Base-by-base conservation (phyloP, 768 basidiomycete species). In the Lepiota venenata region DNA sequence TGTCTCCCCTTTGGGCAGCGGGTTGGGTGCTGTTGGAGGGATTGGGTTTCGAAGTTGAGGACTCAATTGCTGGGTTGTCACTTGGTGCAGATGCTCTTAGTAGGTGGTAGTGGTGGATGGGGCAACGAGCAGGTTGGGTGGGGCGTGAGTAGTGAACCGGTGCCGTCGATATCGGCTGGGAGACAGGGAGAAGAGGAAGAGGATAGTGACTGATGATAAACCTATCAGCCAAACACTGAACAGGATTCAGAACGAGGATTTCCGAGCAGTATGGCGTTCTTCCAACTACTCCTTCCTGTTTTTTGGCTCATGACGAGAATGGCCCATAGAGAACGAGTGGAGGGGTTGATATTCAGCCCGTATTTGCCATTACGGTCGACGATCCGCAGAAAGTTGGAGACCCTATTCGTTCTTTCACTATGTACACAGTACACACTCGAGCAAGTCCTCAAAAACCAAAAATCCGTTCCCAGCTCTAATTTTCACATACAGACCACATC, bases 301-400 rank as follows among this genome's bases (percentile, higher is more conserved):
- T 25, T 25, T 25, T 25, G 25, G 25, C 25, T 25, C 25, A 25
- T 25, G 25, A 25, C 25, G 5, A 25, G 25, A 25, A 2, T 25
- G 25, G 25, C 25, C 5, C 5, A 2, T 25, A 25, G 25, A 25
- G 54, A 20, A 47, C 58, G 39, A 46, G 63, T 4, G 54, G 52
- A 27, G 69, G 69, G 52, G 66, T 69, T 46, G 72, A 83, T 47
- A 78, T 87, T 36, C 82, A 79, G 52, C 88, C 91, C 18, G 74
- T 88, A 21, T 98, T 97, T 66, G 68, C 80, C 7, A 92, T 99
- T 59, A 82, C 88, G 0, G 93, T 99, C n/a, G 91, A 93, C 50
- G 97, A 99, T 69, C 97, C 97, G 4, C 94, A 98, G 60, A 92
- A 90, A 61, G 90, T 98, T 41, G 97, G 97, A n/a, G 93, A 95